Evolutionary conservation across 2,329 filamentous ascomycete species (phyloP).

Genomic region (Rhinocladiella mackenziei): DNA sequence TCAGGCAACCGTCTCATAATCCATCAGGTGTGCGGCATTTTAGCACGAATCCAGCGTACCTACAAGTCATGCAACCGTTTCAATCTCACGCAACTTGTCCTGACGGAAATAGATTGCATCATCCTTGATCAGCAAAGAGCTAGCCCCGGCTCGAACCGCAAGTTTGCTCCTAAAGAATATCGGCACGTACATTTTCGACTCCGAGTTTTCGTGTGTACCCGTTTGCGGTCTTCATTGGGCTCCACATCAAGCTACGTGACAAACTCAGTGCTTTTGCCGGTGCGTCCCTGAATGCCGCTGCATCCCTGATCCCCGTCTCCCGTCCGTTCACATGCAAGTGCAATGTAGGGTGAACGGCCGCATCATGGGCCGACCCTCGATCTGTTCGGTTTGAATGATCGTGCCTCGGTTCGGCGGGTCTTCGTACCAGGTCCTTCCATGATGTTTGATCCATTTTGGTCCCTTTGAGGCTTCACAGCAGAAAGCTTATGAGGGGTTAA

Average conservation of each 20-base stretch:
- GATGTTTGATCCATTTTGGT: not conserved
- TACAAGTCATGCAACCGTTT: constrained; percentile 10
- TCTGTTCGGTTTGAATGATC: not conserved
- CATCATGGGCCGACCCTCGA: not conserved
- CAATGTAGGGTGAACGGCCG: too few relatives aligned
- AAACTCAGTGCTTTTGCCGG: not conserved
- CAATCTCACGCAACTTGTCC: constrained; percentile 1
- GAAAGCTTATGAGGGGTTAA: not conserved
- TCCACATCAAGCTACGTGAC: not conserved
- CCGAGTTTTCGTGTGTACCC: constrained; percentile 9
- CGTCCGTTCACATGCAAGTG: not conserved
- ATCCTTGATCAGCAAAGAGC: constrained; percentile 12
- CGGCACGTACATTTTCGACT: too few relatives aligned
- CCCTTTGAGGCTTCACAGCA: too few relatives aligned
- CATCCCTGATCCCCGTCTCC: not conserved
- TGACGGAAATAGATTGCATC: constrained; percentile 9
- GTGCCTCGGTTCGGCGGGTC: not conserved
- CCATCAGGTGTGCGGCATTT: constrained; percentile 17
- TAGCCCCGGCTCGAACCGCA: constrained; percentile 9
- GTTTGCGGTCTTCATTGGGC: not conserved
- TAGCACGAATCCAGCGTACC: constrained; percentile 15
- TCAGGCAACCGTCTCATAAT: constrained; percentile 11
- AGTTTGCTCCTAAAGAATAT: too few relatives aligned
- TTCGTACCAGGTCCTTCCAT: not conserved
- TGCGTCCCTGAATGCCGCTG: not conserved